phyloP scores from a whole-genome alignment of 805 yeast genomes.

The Candida peoriensis region DNA sequence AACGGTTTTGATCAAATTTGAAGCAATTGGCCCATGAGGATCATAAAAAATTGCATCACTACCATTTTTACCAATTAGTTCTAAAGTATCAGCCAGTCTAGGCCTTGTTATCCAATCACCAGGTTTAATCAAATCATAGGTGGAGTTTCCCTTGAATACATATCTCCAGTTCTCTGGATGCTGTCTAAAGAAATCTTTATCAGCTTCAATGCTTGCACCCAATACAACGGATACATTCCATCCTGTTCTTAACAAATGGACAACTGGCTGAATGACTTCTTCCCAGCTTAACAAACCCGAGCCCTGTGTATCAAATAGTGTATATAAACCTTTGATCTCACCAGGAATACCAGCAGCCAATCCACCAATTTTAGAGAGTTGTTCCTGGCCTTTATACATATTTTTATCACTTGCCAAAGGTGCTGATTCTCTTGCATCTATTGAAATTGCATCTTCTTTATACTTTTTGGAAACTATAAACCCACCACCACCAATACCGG shows the following conservation, averaged over 20 bases:
- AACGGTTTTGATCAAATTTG: conserved; percentile 46
- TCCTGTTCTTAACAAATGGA: conserved; percentile 59
- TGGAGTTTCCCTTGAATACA: conserved; percentile 33
- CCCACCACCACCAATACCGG: conserved; percentile 94
- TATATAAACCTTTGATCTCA: conserved; percentile 78
- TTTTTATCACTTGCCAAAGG: conserved; percentile 56
- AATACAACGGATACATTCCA: conserved; percentile 48
- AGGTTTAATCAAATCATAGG: conserved; percentile 30
- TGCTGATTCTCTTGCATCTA: conserved; percentile 89
- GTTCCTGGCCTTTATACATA: conserved; percentile 53
- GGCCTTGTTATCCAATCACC: conserved; percentile 65
- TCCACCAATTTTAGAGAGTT: conserved; percentile 69
- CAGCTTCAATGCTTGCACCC: conserved; percentile 36
- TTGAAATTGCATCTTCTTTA: conserved; percentile 46
- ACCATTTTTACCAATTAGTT: conserved; percentile 69
- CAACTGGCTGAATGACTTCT: conserved; percentile 71
- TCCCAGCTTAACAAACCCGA: conserved; percentile 70
- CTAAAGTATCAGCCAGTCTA: conserved; percentile 60
- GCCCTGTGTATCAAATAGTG: conserved; percentile 54
- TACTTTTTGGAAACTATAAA: conserved; percentile 48
- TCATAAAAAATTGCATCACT: conserved; percentile 77
- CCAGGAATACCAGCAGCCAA: conserved; percentile 91
- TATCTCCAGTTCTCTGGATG: conserved; percentile 51
- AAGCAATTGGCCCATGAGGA: conserved; percentile 70
- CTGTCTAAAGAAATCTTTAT: conserved; percentile 28